Conservation (phyloP, 805 yeast species). For the Candida germanica region DNA sequence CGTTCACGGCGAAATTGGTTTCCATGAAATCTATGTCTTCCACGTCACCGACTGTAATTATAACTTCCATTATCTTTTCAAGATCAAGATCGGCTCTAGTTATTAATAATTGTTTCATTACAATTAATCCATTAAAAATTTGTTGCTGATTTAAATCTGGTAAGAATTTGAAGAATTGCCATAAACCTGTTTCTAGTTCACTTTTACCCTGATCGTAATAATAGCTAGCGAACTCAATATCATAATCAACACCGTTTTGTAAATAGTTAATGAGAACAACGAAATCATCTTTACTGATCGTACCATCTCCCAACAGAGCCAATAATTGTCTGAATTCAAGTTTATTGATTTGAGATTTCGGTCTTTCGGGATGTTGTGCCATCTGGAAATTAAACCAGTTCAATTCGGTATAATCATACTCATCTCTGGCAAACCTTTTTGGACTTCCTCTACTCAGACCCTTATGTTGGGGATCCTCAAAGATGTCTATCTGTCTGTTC, state of each 20-base stretch:
- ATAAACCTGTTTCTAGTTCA: constrained; percentile 16
- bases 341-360: constrained; percentile 9
- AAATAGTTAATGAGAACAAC: constrained; percentile 13
- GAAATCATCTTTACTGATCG: constrained; percentile 5
- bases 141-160: constrained; percentile 9
- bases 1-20: constrained; percentile 13
- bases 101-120: constrained; percentile 35
- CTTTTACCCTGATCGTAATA: constrained; percentile 16
- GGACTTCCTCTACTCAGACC: constrained; percentile 29
- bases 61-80: constrained; percentile 13
- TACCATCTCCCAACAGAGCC: constrained; percentile 7
- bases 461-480: constrained; percentile 26
- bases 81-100: constrained; percentile 20
- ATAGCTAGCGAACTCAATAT: constrained; percentile 16
- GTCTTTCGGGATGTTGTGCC: constrained; percentile 12
- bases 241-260: constrained; percentile 15
- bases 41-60: constrained; percentile 15
- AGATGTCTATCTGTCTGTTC: constrained; percentile 37
- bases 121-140: constrained; percentile 29
- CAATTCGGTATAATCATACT: constrained; percentile 30
- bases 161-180: constrained; percentile 12
- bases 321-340: constrained; percentile 8
- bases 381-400: constrained; percentile 42
- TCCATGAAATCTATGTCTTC: constrained; percentile 8
- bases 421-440: constrained; percentile 3